Evolutionary conservation across 2,329 filamentous ascomycete species (phyloP).

Genomic region (Pseudocercospora ulei): DNA sequence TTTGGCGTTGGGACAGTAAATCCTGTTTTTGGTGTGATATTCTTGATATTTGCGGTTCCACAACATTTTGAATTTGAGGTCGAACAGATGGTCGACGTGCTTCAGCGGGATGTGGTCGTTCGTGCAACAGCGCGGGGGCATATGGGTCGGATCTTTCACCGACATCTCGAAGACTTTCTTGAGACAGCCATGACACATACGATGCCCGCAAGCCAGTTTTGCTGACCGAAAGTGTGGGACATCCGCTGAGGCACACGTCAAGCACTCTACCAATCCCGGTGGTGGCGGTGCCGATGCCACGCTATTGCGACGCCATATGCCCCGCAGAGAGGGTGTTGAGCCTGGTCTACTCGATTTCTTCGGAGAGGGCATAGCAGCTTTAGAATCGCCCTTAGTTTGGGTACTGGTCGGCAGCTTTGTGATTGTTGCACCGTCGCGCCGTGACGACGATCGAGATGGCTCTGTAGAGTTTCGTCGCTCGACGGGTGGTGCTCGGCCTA

Average conservation of each 20-base stretch:
- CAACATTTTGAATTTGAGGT: constrained; percentile 59
- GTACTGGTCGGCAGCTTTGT: constrained; percentile 22
- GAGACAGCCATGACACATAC: constrained; percentile 70
- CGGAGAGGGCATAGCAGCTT: constrained; percentile 19
- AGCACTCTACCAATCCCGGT: constrained; percentile 49
- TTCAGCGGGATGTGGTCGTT: constrained; percentile 61
- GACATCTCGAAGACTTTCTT: constrained; percentile 66
- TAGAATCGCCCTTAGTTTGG: constrained; percentile 25
- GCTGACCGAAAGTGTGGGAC: constrained; percentile 54
- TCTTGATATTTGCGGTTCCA: constrained; percentile 78
- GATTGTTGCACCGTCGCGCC: constrained; percentile 19
- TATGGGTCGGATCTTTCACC: constrained; percentile 64
- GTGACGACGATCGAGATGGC: constrained; percentile 16
- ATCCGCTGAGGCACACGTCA: constrained; percentile 61
- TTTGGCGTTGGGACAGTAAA: constrained; percentile 63
- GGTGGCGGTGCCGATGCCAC: constrained; percentile 15
- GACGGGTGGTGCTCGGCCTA: constrained; percentile 16
- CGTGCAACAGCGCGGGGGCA: constrained; percentile 77
- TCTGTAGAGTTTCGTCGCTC: constrained; percentile 5
- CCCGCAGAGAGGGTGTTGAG: constrained; percentile 23
- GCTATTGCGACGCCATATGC: constrained; percentile 19
- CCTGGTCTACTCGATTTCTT: constrained; percentile 25
- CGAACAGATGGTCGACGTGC: constrained; percentile 67
- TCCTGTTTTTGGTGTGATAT: constrained; percentile 60
- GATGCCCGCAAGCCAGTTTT: constrained; percentile 67